Evolutionary conservation across 1,284 basidiomycete genomes (phyloP), one percentile per base, ranked within the genome.

Genomic region (Rhodotorula sp.): DNA sequence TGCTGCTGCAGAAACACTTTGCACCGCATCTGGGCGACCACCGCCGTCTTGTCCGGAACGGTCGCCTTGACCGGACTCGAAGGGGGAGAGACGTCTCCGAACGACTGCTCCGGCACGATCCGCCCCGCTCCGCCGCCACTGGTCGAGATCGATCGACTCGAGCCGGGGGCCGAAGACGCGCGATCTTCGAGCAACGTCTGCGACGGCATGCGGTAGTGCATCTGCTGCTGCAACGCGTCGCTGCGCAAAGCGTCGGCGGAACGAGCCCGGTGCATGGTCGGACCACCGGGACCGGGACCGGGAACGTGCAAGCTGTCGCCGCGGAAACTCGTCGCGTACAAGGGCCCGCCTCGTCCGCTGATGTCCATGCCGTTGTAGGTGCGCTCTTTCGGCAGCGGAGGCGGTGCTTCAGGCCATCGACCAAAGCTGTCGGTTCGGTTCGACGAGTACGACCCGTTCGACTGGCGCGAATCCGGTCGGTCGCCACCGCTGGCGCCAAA

Each of bases 1-100:
- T 91, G 89, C 79, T 97, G 93, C 81, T 99, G 91, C 67, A 97
- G 84, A 84, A 98, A 99, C 48, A 98, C 89, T 82, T 99, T 98
- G 87, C 96, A 98, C 81, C 96, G 95, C 92, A 97, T 97, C 79
- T 93, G 89, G n/a, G 92, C 93, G 14, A 69, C 67, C 49, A 76
- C 39, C 7, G 46, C 29, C 48, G 75, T 74, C 57, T 59, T 58
- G 6, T 69, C 54, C 23, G 70, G 64, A 10, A 46, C 67, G 21
- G 16, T 29, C 15, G 68, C 60, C 16, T 71, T 54, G 29, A 56
- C 57, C 5, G 77, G 78, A 47, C 70, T 73, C 5, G 72, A 47
- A 1, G 77, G 77, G 20, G 78, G 78, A 20, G 70, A 72, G 12
- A 56, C 34, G 58, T 77, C 71, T 43, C 75, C 70, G 43, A 67